A percentile compares a stretch with the other conserved stretches of the same genome.
Evolutionary conservation across 1,284 basidiomycete genomes (phyloP).

Genomic region (Cutaneotrichosporon daszewskae): DNA sequence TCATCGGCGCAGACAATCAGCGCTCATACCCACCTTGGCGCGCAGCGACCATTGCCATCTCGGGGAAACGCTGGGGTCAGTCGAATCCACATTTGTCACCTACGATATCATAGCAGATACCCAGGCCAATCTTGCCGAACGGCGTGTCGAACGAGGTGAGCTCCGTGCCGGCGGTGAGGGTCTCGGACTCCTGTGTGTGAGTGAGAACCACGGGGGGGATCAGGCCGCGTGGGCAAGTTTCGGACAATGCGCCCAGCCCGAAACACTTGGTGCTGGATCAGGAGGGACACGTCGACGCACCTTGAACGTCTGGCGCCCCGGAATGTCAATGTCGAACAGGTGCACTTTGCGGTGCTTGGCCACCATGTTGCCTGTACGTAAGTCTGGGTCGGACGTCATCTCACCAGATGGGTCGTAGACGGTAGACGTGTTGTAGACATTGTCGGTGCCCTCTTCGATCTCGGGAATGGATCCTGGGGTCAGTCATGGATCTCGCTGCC

Average conservation of each 20-base stretch:
- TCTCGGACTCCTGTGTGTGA: constrained; percentile 78
- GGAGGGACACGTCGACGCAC: no score
- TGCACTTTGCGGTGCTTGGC: constrained; percentile 91
- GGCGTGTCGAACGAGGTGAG: constrained; percentile 83
- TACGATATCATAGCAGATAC: constrained; percentile 52
- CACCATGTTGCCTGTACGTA: constrained; percentile 65
- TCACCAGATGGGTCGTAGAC: constrained; percentile 80
- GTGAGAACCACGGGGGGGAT: background rate
- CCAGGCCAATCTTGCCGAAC: constrained; percentile 48
- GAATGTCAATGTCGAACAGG: constrained; percentile 97
- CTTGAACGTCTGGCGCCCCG: constrained; percentile 94
- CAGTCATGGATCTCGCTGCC: no score
- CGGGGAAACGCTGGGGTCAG: constrained; percentile 68
- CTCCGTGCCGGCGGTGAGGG: constrained; percentile 70
- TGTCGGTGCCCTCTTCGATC: constrained; percentile 57
- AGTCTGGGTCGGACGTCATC: constrained; percentile 7
- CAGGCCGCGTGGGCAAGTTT: constrained; percentile 3
- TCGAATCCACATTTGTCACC: constrained; percentile 9
- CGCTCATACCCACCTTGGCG: constrained; percentile 59
- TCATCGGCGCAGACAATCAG: background rate
- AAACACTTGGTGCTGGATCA: no score
- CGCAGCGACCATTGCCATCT: constrained; percentile 85
- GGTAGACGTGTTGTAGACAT: constrained; percentile 87
- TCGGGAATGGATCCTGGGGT: constrained; percentile 80
- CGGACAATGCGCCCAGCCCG: no score